These are phyloP conservation scores for Powellomyces hirtus DNA, from an alignment of 192 early-diverging fungal species.

Conservation along the genomic window DNA sequence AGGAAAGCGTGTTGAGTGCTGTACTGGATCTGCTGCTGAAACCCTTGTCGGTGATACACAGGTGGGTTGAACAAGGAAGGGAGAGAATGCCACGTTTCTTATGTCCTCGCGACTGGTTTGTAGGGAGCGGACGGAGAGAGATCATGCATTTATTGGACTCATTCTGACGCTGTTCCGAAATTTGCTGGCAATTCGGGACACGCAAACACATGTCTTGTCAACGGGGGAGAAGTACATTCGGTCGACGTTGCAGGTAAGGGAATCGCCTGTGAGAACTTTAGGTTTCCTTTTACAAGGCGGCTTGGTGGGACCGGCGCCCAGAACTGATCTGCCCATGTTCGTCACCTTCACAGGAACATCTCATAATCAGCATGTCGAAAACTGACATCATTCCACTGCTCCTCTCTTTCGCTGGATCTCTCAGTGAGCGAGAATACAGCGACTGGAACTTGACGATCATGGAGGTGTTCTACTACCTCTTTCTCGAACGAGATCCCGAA, in stretches of 20 bases:
- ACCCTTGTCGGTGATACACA: slow-evolving; percentile 46
- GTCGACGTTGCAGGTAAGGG: slow-evolving; percentile 62
- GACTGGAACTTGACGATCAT: slow-evolving; percentile 65
- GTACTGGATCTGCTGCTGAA: slow-evolving; percentile 52
- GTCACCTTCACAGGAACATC: slow-evolving; percentile 40
- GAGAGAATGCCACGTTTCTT: no score
- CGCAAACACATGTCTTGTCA: slow-evolving; percentile 54
- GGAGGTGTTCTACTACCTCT: slow-evolving; percentile 64
- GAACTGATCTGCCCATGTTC: background rate
- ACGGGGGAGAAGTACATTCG: slow-evolving; percentile 54
- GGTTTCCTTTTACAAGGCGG: no score
- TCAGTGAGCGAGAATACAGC: slow-evolving; percentile 52
- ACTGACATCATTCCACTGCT: slow-evolving; percentile 66
- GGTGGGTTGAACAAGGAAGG: slow-evolving; percentile 23
- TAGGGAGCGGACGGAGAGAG: slow-evolving; percentile 57
- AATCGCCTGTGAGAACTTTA: background rate
- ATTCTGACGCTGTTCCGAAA: slow-evolving; percentile 78
- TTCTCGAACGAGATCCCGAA: slow-evolving; percentile 50
- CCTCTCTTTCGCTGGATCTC: slow-evolving; percentile 67
- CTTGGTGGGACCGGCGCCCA: no score
- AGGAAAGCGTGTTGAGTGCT: slow-evolving; percentile 48
- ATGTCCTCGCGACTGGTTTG: slow-evolving; percentile 8
- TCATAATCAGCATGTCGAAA: slow-evolving; percentile 56
- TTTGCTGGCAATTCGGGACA: slow-evolving; percentile 75
- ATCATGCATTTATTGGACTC: slow-evolving; percentile 61